Percentiles rank a stretch among this genome's conserved stretches.
phyloP scores from a whole-genome alignment of 306 rosid species.

The Neltuma alba region DNA sequence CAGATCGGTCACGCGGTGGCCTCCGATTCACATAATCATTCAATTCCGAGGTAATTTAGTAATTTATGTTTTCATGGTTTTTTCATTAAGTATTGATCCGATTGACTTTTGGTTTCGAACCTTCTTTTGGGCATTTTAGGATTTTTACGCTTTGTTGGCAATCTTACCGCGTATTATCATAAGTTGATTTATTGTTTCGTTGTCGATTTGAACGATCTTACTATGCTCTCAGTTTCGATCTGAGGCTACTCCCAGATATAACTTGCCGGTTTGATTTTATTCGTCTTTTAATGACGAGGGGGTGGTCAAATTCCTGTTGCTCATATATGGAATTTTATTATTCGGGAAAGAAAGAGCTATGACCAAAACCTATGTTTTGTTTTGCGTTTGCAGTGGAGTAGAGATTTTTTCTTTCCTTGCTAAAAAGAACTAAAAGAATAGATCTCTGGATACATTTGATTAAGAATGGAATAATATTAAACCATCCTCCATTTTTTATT shows the following conservation, averaged over 20 bases:
- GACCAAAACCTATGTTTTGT: constrained; percentile 13
- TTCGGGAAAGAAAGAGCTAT: constrained; percentile 1
- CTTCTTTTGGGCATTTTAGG: constrained; percentile 35
- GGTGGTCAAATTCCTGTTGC: not conserved
- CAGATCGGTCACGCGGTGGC: constrained; percentile 34
- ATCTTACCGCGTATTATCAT: constrained; percentile 2
- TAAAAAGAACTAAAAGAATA: not conserved
- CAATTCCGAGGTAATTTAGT: constrained; percentile 35
- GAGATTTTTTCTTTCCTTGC: constrained; percentile 21
- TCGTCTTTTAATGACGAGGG: not conserved
- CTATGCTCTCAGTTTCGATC: constrained; percentile 42
- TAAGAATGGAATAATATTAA: not conserved
- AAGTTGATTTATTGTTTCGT: constrained; percentile 15
- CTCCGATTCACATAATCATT: not conserved
- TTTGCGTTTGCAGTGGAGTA: constrained; percentile 20
- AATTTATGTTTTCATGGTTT: not conserved
- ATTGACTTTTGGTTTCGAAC: not conserved
- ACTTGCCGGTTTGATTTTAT: constrained; percentile 26
- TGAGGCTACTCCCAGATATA: constrained; percentile 10
- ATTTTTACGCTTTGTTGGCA: constrained; percentile 23
- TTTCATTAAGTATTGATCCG: not conserved
- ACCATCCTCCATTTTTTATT: not conserved
- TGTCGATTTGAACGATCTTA: constrained; percentile 33
- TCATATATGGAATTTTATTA: constrained; percentile 10
- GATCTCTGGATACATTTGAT: constrained; percentile 10